Evolutionary conservation across 208 protist species (phyloP), one percentile per base, ranked within the genome.

Genomic region (Angomonas ambiguus): DNA sequence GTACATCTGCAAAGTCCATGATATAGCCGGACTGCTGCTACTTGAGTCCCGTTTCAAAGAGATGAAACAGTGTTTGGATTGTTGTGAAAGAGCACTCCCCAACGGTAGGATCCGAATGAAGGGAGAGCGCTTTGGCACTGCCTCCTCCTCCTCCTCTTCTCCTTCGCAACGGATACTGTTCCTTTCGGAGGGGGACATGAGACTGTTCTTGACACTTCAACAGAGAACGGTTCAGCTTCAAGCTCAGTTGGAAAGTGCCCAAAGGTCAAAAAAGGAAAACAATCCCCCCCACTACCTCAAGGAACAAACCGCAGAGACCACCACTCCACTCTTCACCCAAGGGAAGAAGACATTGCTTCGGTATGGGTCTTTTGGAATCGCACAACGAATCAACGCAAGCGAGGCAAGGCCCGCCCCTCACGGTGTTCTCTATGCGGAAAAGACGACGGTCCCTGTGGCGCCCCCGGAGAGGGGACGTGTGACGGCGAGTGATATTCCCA

Each of bases 31-130:
- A 59, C 56, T 82, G 38, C 65, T 95, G 22, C 51, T 95, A 22
- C 55, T 85, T 4, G 79, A 92, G 65, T 79, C 76, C 0, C 83
- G 85, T 33, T 89, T 87, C 56, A 62, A 69, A 0, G 88, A 94
- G 65, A 31, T 88, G 58, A 79, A 85, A 63, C 79, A 79, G 10
- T 94, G 88, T 67, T 74, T 94, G 20, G 59, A 87, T 31, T 58
- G 89, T 11, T 92, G 83, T 58, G 71, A 73, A 22, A 20, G 57
- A 6, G 81, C 80, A 18, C 65, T 74, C 20, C 51, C 51, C 1
- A 24, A 48, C 11, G 60, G 51, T 62, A 1, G n/a, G 27, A 41
- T 24, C 24, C 3, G 16, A 24, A n/a, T 53, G 8, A 4, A n/a
- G 20, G 45, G 20, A n/a, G 20, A 53, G 10, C 45, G 20, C 3